Percentiles rank a stretch among this genome's conserved stretches.
These are phyloP conservation scores for Pleurotus pulmonarius DNA, from an alignment of 768 basidiomycete species.

Conservation along the genomic window DNA sequence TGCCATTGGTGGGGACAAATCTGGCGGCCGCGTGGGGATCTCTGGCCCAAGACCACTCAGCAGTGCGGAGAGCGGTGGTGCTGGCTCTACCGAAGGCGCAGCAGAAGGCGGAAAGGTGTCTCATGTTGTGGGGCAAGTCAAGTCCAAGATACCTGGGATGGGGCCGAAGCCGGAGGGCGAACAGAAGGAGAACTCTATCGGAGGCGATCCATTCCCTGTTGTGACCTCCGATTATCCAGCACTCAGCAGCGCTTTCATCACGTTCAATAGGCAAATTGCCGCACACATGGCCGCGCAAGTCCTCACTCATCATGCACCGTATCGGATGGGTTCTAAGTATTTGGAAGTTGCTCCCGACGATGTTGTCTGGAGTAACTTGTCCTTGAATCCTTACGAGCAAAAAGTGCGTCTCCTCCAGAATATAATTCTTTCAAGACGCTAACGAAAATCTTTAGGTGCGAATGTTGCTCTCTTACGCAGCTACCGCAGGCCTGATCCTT, in stretches of 20 bases:
- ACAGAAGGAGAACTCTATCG: constrained; percentile 16
- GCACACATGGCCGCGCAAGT: constrained; percentile 84
- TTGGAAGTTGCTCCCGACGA: constrained; percentile 84
- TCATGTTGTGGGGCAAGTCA: background rate
- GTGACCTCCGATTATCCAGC: constrained; percentile 42
- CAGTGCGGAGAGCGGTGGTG: constrained; percentile 9
- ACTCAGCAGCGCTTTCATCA: constrained; percentile 76
- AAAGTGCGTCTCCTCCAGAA: constrained; percentile 25
- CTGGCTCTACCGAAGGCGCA: constrained; percentile 6
- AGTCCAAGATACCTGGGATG: background rate
- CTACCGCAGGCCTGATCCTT: constrained; percentile 78
- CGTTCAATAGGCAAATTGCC: constrained; percentile 89
- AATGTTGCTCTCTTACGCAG: constrained; percentile 61
- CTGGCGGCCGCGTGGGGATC: constrained; percentile 16
- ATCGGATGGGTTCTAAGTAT: constrained; percentile 69
- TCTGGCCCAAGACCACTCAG: constrained; percentile 4
- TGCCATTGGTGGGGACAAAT: constrained; percentile 26
- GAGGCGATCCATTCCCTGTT: constrained; percentile 21
- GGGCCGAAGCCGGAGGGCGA: constrained; percentile 1
- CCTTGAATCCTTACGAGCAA: constrained; percentile 85
- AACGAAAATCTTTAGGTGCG: constrained; percentile 34
- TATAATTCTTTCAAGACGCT: background rate
- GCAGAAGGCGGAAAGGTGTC: constrained; percentile 3
- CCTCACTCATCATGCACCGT: constrained; percentile 77
- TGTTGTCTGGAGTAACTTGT: constrained; percentile 90